Conservation (phyloP, 2,329 filamentous ascomycete genomes). For the Leptographium lundbergii region DNA sequence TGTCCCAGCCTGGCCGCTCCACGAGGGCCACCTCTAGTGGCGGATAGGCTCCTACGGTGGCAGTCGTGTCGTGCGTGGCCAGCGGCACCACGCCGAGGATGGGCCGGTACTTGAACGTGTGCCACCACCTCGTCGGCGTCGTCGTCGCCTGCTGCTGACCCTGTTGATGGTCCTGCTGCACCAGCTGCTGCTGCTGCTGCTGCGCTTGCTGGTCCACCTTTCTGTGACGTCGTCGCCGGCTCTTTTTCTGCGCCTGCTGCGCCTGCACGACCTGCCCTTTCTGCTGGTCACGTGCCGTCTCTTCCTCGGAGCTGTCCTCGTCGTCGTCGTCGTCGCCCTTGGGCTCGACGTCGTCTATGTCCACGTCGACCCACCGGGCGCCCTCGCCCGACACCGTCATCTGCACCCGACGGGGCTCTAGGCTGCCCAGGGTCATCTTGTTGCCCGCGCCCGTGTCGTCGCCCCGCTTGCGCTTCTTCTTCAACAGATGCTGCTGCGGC, state of each 20-base stretch:
- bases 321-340: conserved; percentile 22
- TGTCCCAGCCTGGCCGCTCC: conserved; percentile 74
- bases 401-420: conserved; percentile 30
- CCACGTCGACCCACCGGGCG: conserved; percentile 22
- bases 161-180: neutral
- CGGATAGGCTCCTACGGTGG: conserved; percentile 12
- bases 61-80: neutral
- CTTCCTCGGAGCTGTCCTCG: conserved; percentile 13
- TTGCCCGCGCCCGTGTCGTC: conserved; percentile 38
- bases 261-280: too few species aligned
- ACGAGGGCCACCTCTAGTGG: conserved; percentile 71
- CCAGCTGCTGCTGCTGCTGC: neutral
- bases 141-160: neutral
- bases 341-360: conserved; percentile 20
- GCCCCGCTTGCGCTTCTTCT: conserved; percentile 43
- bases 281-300: conserved; percentile 13
- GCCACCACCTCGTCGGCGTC: conserved; percentile 45
- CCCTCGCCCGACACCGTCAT: conserved; percentile 19
- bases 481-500: neutral
- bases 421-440: conserved; percentile 33
- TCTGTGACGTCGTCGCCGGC: neutral
- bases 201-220: neutral
- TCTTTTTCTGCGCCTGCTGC: conserved; percentile 15
- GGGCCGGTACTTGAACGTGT: conserved; percentile 87
- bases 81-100: conserved; percentile 60